phyloP scores from a whole-genome alignment of 805 yeast genomes.

The Hanseniaspora mollemarum region DNA sequence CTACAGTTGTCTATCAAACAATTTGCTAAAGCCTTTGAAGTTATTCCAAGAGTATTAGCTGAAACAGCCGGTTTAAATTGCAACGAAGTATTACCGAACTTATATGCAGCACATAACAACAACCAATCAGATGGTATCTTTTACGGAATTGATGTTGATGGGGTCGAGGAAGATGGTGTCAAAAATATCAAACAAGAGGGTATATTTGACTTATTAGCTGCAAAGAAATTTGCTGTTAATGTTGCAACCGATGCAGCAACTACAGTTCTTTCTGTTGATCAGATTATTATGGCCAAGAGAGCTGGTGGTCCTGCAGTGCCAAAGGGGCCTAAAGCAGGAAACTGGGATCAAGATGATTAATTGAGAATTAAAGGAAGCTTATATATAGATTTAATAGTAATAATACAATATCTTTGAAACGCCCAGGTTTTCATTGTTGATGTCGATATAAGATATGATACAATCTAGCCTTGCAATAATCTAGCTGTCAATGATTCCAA shows the following conservation, averaged over 20 bases:
- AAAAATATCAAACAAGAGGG: slow-evolving; percentile 58
- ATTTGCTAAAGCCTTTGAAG: slow-evolving; percentile 89
- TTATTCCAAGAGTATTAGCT: slow-evolving; percentile 80
- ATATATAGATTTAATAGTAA: not conserved
- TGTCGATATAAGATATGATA: too few species aligned
- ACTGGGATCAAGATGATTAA: slow-evolving; percentile 90
- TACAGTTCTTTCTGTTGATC: slow-evolving; percentile 85
- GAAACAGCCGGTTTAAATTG: slow-evolving; percentile 91
- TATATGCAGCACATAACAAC: slow-evolving; percentile 69
- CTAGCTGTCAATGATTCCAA: slow-evolving; percentile 72
- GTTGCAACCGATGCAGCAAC: slow-evolving; percentile 93
- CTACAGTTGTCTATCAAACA: slow-evolving; percentile 87
- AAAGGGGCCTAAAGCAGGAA: slow-evolving; percentile 73
- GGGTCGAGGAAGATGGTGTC: slow-evolving; percentile 53
- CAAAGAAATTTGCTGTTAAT: slow-evolving; percentile 77
- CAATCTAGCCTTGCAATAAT: slow-evolving; percentile 26
- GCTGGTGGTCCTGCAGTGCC: slow-evolving; percentile 97
- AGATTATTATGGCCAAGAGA: slow-evolving; percentile 96
- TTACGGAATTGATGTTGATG: slow-evolving; percentile 70
- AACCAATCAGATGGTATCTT: slow-evolving; percentile 19
- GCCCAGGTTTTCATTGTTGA: too few species aligned
- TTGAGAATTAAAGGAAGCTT: not conserved
- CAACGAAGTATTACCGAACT: slow-evolving; percentile 74
- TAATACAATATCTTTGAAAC: too few species aligned
- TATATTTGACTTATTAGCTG: slow-evolving; percentile 65